A percentile compares a stretch with the other conserved stretches of the same genome.
Conservation (phyloP, 164 flowering plant species). For the Cinnamomum micranthum region DNA sequence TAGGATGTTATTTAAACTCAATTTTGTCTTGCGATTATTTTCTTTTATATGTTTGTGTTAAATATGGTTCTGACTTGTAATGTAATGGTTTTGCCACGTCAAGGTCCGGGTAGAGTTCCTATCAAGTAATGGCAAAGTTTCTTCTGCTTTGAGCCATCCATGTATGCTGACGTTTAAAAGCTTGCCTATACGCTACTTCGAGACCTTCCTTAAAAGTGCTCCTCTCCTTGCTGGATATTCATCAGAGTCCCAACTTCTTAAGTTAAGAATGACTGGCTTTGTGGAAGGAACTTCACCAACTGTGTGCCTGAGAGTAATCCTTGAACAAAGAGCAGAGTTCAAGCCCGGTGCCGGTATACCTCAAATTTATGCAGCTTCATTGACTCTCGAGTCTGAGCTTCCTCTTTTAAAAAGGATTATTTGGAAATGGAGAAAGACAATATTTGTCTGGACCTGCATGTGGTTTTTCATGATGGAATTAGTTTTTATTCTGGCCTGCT, state of each 20-base stretch:
- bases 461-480: constrained; percentile 42
- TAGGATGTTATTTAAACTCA: neutral
- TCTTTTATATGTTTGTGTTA: neutral
- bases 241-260: constrained; percentile 63
- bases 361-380: constrained; percentile 62
- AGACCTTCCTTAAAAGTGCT: constrained; percentile 51
- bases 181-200: constrained; percentile 48
- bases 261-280: constrained; percentile 45
- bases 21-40: neutral
- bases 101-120: constrained; percentile 79
- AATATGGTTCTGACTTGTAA: neutral
- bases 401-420: constrained; percentile 59
- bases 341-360: constrained; percentile 72
- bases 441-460: constrained; percentile 63
- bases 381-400: constrained; percentile 65
- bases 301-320: constrained; percentile 54
- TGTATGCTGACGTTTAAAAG: constrained; percentile 75
- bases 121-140: constrained; percentile 42
- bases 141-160: constrained; percentile 57
- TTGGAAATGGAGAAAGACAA: constrained; percentile 75
- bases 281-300: constrained; percentile 56
- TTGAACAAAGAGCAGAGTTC: constrained; percentile 81
- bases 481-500: constrained; percentile 52
- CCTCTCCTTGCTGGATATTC: constrained; percentile 72
- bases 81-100: constrained; percentile 13